Percentiles rank a stretch among this genome's conserved stretches.
These are phyloP conservation scores for Suillus clintonianus DNA, from an alignment of 768 basidiomycete species.

Conservation along the genomic window DNA sequence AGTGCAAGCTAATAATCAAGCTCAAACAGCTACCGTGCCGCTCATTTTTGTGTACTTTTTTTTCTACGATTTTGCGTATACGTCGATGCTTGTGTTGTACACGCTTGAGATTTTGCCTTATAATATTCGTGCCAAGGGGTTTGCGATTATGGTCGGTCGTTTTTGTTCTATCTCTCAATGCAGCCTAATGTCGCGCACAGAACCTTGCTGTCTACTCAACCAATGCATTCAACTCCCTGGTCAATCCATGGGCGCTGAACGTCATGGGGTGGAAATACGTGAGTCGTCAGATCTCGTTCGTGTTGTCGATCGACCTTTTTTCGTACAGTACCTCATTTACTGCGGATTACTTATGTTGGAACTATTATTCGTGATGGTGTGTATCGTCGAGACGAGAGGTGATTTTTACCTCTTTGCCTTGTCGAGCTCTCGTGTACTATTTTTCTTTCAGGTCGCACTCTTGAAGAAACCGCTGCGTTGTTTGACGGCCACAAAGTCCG, in stretches of 20 bases:
- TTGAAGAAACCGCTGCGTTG: constrained; percentile 73
- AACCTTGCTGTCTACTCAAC: constrained; percentile 66
- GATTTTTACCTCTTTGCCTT: constrained; percentile 11
- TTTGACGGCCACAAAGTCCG: constrained; percentile 56
- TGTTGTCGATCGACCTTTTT: background rate
- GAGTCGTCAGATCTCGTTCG: background rate
- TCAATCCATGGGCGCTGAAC: constrained; percentile 74
- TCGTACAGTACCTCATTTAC: constrained; percentile 52
- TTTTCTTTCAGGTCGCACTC: constrained; percentile 47
- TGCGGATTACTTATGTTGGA: constrained; percentile 70
- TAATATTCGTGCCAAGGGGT: constrained; percentile 77
- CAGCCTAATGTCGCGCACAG: constrained; percentile 29
- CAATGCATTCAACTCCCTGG: constrained; percentile 77
- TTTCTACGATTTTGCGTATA: constrained; percentile 70
- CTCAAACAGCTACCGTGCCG: constrained; percentile 56
- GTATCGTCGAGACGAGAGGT: constrained; percentile 68
- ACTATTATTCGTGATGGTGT: constrained; percentile 55
- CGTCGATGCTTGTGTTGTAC: constrained; percentile 67
- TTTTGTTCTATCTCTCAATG: background rate
- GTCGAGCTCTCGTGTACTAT: constrained; percentile 13
- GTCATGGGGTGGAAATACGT: constrained; percentile 52
- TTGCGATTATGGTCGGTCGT: constrained; percentile 67
- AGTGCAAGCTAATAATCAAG: background rate
- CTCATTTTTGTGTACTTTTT: constrained; percentile 61
- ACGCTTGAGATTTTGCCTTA: constrained; percentile 81